Percentiles rank a stretch among this genome's conserved stretches.
phyloP scores from a whole-genome alignment of 179 eudicot species.

The Spinacia oleracea region DNA sequence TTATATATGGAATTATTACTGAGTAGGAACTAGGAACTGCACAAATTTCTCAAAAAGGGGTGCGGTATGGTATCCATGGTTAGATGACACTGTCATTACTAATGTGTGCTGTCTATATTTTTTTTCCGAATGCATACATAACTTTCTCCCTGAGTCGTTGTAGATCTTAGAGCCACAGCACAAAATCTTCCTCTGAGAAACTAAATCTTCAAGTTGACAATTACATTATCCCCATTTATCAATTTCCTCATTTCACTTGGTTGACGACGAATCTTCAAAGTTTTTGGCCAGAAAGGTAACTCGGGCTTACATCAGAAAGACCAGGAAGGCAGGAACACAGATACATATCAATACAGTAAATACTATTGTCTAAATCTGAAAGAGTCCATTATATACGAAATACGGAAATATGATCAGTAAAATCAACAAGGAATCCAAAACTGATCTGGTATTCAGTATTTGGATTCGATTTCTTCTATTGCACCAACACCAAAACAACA shows the following conservation, averaged over 20 bases:
- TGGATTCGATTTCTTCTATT: not conserved
- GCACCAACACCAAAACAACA: not conserved
- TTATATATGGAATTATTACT: not conserved
- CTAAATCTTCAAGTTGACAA: not conserved
- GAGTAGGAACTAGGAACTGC: not conserved
- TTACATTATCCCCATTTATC: not conserved
- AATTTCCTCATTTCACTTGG: not conserved
- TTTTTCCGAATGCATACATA: not conserved
- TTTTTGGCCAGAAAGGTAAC: not conserved
- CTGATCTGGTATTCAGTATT: not conserved
- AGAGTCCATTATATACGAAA: not conserved
- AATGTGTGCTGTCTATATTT: not conserved
- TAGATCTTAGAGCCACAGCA: not conserved
- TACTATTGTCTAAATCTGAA: not conserved
- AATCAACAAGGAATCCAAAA: not conserved
- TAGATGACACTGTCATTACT: not conserved
- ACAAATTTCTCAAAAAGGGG: not conserved
- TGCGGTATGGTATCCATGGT: not conserved
- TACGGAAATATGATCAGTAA: not conserved
- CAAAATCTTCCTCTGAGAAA: not conserved
- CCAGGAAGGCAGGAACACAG: not conserved
- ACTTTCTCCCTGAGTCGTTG: not conserved
- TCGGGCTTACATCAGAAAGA: not conserved
- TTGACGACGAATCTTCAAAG: too few species aligned
- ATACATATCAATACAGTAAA: not conserved